Evolutionary conservation across 805 yeast species (phyloP).

Genomic region (Monosporozyma siamensis): DNA sequence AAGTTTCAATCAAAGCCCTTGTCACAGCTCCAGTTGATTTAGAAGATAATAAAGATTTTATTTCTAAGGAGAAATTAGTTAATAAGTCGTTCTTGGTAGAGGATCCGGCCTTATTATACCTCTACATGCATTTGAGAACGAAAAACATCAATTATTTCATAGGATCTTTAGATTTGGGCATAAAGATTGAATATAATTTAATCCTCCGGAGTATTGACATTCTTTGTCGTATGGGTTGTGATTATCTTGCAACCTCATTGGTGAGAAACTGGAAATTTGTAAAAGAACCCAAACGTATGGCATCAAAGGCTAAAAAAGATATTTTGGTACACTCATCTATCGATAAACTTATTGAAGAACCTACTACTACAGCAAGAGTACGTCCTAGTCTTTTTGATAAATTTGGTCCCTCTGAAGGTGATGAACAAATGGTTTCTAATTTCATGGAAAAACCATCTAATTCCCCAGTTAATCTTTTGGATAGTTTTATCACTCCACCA

Average conservation of each 20-base stretch:
- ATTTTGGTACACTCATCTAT: slow-evolving; percentile 1
- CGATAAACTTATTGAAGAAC: slow-evolving; percentile 12
- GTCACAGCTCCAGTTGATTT: slow-evolving; percentile 44
- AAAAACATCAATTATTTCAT: slow-evolving; percentile 40
- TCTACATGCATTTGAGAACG: slow-evolving; percentile 54
- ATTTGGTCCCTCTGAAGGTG: slow-evolving; percentile 8
- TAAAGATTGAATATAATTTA: slow-evolving; percentile 48
- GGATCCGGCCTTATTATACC: slow-evolving; percentile 70
- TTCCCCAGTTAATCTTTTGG: not conserved
- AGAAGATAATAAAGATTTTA: slow-evolving; percentile 20
- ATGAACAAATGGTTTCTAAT: not conserved
- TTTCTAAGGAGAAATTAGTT: slow-evolving; percentile 28
- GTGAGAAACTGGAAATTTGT: slow-evolving; percentile 61
- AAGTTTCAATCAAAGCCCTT: slow-evolving; percentile 52
- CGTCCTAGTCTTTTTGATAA: slow-evolving; percentile 26
- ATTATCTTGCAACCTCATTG: slow-evolving; percentile 56
- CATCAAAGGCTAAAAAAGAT: not conserved
- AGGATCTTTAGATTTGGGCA: slow-evolving; percentile 37
- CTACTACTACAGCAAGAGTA: slow-evolving; percentile 15
- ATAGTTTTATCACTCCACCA: slow-evolving; percentile 1
- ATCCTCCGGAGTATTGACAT: slow-evolving; percentile 55
- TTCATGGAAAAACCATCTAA: not conserved
- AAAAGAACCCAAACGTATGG: slow-evolving; percentile 6
- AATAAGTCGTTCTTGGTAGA: slow-evolving; percentile 47
- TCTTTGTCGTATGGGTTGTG: slow-evolving; percentile 87